phyloP scores from a whole-genome alignment of 1,284 basidiomycete genomes.

The Ceratorhiza oryzae-sativae region DNA sequence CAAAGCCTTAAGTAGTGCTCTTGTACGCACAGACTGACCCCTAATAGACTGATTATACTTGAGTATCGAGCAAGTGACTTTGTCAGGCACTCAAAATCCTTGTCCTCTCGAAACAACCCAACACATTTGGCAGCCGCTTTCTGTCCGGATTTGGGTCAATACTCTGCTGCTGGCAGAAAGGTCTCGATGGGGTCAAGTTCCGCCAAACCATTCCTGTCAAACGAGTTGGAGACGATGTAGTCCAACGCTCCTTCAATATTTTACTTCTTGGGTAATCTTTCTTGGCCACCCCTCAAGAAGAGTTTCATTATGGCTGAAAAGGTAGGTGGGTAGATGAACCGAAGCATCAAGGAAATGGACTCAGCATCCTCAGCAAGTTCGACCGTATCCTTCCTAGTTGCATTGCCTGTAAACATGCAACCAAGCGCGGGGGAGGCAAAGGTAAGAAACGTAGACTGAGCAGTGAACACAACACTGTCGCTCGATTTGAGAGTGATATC shows the following conservation, averaged over 20 bases:
- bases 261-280: background rate
- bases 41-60: slow-evolving; percentile 5
- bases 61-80: background rate
- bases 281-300: background rate
- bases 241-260: background rate
- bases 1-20: background rate
- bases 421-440: slow-evolving; percentile 46
- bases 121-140: background rate
- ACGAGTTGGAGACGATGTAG: background rate
- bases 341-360: slow-evolving; percentile 8
- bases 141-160: background rate
- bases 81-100: background rate
- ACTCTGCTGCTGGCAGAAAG: background rate
- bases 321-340: slow-evolving; percentile 27
- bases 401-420: slow-evolving; percentile 45
- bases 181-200: background rate
- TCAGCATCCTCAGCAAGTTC: slow-evolving; percentile 6
- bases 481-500: slow-evolving; percentile 44
- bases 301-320: background rate
- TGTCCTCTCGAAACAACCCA: background rate
- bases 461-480: slow-evolving; percentile 45
- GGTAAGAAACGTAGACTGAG: slow-evolving; percentile 45
- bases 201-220: background rate
- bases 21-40: background rate
- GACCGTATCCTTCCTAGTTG: background rate